Conservation (phyloP, 2,329 filamentous ascomycete species). For the Ceratocystis albifundus region DNA sequence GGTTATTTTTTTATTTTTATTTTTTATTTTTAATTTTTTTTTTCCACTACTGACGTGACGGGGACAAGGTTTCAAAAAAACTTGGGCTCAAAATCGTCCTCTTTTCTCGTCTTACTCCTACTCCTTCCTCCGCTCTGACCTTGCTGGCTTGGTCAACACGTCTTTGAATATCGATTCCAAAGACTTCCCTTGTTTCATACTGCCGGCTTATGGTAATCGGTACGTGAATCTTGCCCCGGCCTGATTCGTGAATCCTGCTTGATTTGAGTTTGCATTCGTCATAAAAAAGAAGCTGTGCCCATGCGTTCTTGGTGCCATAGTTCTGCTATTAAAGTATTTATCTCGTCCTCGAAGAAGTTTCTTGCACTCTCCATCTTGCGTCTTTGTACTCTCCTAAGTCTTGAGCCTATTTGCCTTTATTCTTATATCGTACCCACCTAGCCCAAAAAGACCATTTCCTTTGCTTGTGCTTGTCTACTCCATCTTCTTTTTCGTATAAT, state of each 20-base stretch:
- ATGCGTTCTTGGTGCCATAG: not conserved
- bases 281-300: constrained; percentile 1
- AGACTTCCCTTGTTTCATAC: constrained; percentile 4
- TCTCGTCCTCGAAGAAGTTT: too few species aligned
- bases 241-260: not conserved
- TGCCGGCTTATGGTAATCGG: not conserved
- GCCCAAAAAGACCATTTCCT: too few species aligned
- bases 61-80: not conserved
- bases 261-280: constrained; percentile 7
- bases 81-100: not conserved
- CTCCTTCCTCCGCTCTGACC: not conserved
- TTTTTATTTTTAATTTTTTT: too few species aligned
- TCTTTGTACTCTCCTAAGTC: too few species aligned
- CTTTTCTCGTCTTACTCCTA: not conserved
- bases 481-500: too few species aligned
- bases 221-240: not conserved
- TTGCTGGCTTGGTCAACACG: not conserved
- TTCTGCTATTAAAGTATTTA: not conserved
- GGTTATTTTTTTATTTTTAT: too few species aligned
- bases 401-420: not conserved
- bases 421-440: not conserved
- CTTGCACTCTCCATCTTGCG: too few species aligned
- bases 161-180: not conserved
- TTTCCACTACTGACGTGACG: not conserved
- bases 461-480: too few species aligned